These are phyloP conservation scores for Boletus reticulatus DNA, from an alignment of 768 basidiomycete species.

Conservation along the genomic window DNA sequence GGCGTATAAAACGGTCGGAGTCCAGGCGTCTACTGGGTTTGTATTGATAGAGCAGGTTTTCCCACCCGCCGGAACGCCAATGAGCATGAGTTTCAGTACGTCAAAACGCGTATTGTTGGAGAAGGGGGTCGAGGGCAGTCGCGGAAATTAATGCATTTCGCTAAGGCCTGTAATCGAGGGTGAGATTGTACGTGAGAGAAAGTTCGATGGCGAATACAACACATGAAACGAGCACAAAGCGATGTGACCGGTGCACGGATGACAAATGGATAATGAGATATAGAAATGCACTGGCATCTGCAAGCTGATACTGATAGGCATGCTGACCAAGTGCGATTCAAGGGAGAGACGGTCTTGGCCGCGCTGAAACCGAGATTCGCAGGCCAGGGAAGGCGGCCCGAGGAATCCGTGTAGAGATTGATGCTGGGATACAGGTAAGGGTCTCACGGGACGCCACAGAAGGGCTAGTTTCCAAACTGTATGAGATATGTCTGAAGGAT, in stretches of 20 bases:
- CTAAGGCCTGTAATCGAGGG: conserved; percentile 16
- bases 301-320: neutral
- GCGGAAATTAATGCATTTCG: conserved; percentile 25
- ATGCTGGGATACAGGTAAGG: neutral
- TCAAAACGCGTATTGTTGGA: conserved; percentile 9
- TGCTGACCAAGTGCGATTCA: neutral
- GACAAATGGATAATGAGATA: conserved; percentile 1
- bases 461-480: neutral
- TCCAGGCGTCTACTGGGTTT: conserved; percentile 1
- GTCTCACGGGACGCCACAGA: conserved; percentile 11
- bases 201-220: neutral
- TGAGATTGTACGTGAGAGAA: conserved; percentile 11
- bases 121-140: neutral
- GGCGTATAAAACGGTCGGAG: conserved; percentile 7
- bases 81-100: conserved; percentile 9
- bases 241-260: neutral
- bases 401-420: neutral
- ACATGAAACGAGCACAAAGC: neutral
- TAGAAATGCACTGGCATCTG: neutral
- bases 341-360: neutral
- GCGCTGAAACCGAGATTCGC: neutral
- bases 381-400: conserved; percentile 3
- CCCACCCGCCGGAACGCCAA: conserved; percentile 2
- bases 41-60: conserved; percentile 4
- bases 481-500: too few relatives aligned